Evolutionary conservation across 2,329 filamentous ascomycete genomes (phyloP).

Genomic region (Scedosporium minutisporum): DNA sequence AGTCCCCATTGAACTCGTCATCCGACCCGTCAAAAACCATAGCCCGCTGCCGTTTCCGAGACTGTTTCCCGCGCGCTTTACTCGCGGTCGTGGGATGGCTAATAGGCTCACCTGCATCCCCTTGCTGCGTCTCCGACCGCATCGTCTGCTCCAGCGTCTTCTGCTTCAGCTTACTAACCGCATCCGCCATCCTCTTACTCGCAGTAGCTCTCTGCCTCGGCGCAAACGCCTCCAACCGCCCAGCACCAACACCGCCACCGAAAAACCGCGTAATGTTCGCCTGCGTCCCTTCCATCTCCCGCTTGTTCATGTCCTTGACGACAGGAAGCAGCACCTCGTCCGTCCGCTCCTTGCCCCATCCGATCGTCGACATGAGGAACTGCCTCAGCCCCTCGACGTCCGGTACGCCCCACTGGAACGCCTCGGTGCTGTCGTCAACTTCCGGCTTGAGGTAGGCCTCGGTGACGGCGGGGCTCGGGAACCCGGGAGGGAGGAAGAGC

Average conservation of each 20-base stretch:
- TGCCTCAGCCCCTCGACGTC: conserved; percentile 75
- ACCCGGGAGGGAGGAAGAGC: conserved; percentile 71
- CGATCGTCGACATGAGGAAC: conserved; percentile 86
- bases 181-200: conserved; percentile 67
- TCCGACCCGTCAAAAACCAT: background rate
- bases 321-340: conserved; percentile 95
- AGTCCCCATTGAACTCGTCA: background rate
- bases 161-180: conserved; percentile 54
- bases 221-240: conserved; percentile 57
- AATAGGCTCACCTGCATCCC: background rate
- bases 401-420: conserved; percentile 92
- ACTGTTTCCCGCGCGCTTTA: background rate
- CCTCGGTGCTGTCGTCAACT: conserved; percentile 67
- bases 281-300: conserved; percentile 85
- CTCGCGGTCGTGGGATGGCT: background rate
- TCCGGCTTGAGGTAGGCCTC: conserved; percentile 79
- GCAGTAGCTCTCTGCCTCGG: conserved; percentile 56
- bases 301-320: conserved; percentile 86
- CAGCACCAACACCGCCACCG: conserved; percentile 60
- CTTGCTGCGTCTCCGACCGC: background rate
- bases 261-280: conserved; percentile 94
- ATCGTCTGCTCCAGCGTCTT: conserved; percentile 2
- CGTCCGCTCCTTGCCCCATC: conserved; percentile 83
- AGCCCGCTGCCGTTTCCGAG: background rate
- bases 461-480: conserved; percentile 69